These are phyloP conservation scores for Handroanthus guayacan DNA, from an alignment of 257 asterid species.

Conservation along the genomic window DNA sequence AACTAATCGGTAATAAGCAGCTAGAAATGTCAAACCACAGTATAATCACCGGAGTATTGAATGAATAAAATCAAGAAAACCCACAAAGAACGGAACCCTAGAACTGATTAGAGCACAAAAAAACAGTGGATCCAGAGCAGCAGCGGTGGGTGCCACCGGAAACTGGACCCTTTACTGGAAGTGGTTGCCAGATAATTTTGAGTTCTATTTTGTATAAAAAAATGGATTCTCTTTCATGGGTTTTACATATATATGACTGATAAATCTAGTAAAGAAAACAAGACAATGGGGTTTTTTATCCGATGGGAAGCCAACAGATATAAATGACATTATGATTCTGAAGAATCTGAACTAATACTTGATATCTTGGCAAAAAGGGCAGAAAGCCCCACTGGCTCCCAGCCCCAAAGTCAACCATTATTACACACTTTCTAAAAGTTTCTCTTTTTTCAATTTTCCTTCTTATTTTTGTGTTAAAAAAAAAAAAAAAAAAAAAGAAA, in stretches of 20 bases:
- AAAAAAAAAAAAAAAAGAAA: neutral
- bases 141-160: slow-evolving; percentile 45
- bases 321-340: slow-evolving; percentile 22
- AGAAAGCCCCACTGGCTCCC: slow-evolving; percentile 22
- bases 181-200: slow-evolving; percentile 47
- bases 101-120: slow-evolving; percentile 32
- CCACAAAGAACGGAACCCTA: slow-evolving; percentile 34
- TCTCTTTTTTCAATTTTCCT: neutral
- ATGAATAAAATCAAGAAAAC: slow-evolving; percentile 13
- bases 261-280: neutral
- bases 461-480: too few species aligned
- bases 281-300: slow-evolving; percentile 25
- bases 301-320: neutral
- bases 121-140: slow-evolving; percentile 44
- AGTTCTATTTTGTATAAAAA: slow-evolving; percentile 4
- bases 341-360: neutral
- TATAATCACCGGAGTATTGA: slow-evolving; percentile 15
- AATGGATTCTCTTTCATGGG: neutral
- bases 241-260: neutral
- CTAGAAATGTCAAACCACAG: neutral
- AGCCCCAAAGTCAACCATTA: slow-evolving; percentile 33
- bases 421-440: slow-evolving; percentile 32
- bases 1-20: slow-evolving; percentile 23
- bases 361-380: slow-evolving; percentile 23
- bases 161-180: slow-evolving; percentile 39